Evolutionary conservation across 2,329 filamentous ascomycete genomes (phyloP).

Genomic region (Exophiala aquamarina): DNA sequence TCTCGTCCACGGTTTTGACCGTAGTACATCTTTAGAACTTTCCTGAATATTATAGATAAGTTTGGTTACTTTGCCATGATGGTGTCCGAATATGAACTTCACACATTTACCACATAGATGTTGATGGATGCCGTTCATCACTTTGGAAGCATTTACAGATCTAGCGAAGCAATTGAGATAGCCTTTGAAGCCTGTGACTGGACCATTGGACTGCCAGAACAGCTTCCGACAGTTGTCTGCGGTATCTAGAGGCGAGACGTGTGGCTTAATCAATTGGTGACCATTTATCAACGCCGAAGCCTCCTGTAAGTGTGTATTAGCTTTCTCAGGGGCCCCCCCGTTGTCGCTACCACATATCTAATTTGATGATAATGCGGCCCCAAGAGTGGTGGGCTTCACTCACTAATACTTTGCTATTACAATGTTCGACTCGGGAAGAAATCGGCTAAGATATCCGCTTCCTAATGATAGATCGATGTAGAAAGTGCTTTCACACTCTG

Average conservation of each 20-base stretch:
- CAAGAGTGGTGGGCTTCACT: constrained; percentile 46
- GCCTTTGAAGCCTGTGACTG: constrained; percentile 55
- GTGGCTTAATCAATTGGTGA: constrained; percentile 33
- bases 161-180: constrained; percentile 59
- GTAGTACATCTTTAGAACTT: constrained; percentile 37
- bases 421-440: neutral
- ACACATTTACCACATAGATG: constrained; percentile 52
- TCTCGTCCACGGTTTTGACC: constrained; percentile 40
- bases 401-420: constrained; percentile 35
- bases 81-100: constrained; percentile 45
- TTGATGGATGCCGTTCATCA: constrained; percentile 51
- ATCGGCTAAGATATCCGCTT: constrained; percentile 4
- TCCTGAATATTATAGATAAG: constrained; percentile 41
- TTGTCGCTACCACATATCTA: constrained; percentile 45
- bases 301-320: constrained; percentile 18
- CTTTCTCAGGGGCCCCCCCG: constrained; percentile 34
- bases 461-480: constrained; percentile 27
- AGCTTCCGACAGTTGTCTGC: constrained; percentile 44
- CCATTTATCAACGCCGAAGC: constrained; percentile 41
- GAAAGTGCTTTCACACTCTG: constrained; percentile 27
- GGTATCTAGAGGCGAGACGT: constrained; percentile 39
- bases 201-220: constrained; percentile 50
- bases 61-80: constrained; percentile 37
- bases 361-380: constrained; percentile 46
- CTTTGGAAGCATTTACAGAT: constrained; percentile 55